A percentile compares a stretch with the other conserved stretches of the same genome.
These are phyloP conservation scores for Coemansia sp. DNA, from an alignment of 192 early-diverging fungal genomes.

Conservation along the genomic window DNA sequence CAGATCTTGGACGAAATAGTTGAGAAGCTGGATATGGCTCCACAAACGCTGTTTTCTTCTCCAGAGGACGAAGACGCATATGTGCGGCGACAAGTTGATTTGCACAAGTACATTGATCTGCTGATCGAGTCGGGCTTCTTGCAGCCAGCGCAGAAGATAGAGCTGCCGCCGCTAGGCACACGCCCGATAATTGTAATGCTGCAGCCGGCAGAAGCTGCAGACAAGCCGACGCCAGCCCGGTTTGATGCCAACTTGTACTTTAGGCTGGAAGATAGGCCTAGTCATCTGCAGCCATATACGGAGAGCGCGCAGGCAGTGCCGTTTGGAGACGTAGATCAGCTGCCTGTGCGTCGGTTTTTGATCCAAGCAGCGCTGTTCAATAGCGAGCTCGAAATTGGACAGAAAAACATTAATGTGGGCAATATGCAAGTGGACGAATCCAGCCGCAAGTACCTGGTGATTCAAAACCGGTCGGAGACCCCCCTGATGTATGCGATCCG, in stretches of 20 bases:
- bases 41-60: slow-evolving; percentile 35
- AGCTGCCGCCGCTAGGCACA: slow-evolving; percentile 61
- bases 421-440: slow-evolving; percentile 78
- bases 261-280: slow-evolving; percentile 81
- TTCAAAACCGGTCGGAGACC: slow-evolving; percentile 88
- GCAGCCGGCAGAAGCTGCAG: slow-evolving; percentile 49
- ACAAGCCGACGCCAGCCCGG: slow-evolving; percentile 11
- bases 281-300: slow-evolving; percentile 74
- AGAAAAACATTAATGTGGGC: slow-evolving; percentile 97
- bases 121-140: slow-evolving; percentile 71
- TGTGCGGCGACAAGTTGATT: slow-evolving; percentile 52
- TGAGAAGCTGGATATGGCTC: slow-evolving; percentile 32
- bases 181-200: slow-evolving; percentile 73
- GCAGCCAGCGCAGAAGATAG: slow-evolving; percentile 47
- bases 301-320: slow-evolving; percentile 53
- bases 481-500: slow-evolving; percentile 87
- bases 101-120: slow-evolving; percentile 71
- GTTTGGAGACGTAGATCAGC: slow-evolving; percentile 30
- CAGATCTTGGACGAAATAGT: slow-evolving; percentile 41
- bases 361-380: slow-evolving; percentile 79
- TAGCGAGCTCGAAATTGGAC: slow-evolving; percentile 88
- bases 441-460: slow-evolving; percentile 79
- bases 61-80: slow-evolving; percentile 42
- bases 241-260: slow-evolving; percentile 73
- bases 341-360: slow-evolving; percentile 87